Conservation (phyloP, 1,284 basidiomycete genomes). For the Stygiomarasmius scandens region DNA sequence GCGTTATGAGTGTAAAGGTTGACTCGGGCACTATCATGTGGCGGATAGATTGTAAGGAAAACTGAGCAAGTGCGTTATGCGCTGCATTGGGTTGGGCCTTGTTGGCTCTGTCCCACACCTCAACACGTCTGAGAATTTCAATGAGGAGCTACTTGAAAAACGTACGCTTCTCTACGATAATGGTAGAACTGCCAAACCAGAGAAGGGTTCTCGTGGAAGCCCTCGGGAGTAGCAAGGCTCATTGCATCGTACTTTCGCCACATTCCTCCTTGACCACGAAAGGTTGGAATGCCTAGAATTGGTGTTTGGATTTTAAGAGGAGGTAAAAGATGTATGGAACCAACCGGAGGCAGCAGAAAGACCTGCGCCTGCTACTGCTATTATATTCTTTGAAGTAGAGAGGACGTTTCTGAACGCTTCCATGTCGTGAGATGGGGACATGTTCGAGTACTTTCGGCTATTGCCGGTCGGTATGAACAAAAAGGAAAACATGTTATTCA, state of each 20-base stretch:
- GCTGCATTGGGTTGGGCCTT: conserved; percentile 58
- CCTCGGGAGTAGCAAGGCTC: conserved; percentile 58
- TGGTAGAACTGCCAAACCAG: conserved; percentile 75
- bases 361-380: conserved; percentile 66
- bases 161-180: conserved; percentile 58
- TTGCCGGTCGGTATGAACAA: not conserved
- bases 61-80: conserved; percentile 52
- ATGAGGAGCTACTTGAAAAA: conserved; percentile 3
- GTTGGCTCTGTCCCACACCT: conserved; percentile 41
- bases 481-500: conserved; percentile 10
- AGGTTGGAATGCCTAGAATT: conserved; percentile 63
- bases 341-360: conserved; percentile 63
- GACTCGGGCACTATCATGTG: conserved; percentile 41
- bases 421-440: conserved; percentile 29
- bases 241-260: conserved; percentile 63
- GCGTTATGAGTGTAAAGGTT: conserved; percentile 60
- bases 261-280: conserved; percentile 61
- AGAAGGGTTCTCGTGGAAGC: conserved; percentile 54
- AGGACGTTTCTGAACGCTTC: conserved; percentile 31
- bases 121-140: not conserved
- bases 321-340: conserved; percentile 8
- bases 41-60: conserved; percentile 44
- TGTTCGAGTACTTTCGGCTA: too few species aligned
- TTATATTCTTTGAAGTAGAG: conserved; percentile 45
- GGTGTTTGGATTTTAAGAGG: not conserved